A percentile compares a stretch with the other conserved stretches of the same genome.
Evolutionary conservation across 179 eudicot species (phyloP).

Genomic region (Drosera spatulata): DNA sequence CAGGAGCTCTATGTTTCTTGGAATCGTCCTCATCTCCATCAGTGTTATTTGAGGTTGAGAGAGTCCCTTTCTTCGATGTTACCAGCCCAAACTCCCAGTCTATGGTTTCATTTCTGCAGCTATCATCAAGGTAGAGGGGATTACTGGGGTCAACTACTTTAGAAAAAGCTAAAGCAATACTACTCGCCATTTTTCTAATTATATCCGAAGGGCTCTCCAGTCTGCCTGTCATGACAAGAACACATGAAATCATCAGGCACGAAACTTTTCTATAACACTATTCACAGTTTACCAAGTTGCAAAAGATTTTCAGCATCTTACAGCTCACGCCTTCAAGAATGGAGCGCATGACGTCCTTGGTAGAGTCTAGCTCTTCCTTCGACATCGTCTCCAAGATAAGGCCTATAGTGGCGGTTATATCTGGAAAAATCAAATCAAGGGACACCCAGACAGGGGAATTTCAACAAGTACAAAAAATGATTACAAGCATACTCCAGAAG

Average conservation of each 20-base stretch:
- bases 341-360: constrained; percentile 70
- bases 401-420: constrained; percentile 84
- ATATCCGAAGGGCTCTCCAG: constrained; percentile 69
- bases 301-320: constrained; percentile 20
- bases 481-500: too few species aligned
- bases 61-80: constrained; percentile 19
- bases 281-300: constrained; percentile 3
- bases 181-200: constrained; percentile 75
- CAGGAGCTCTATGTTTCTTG: constrained; percentile 10
- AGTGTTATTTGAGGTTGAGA: constrained; percentile 11
- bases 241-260: not conserved
- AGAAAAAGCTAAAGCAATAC: constrained; percentile 75
- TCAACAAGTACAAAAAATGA: too few species aligned
- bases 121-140: constrained; percentile 91
- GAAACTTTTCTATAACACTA: not conserved
- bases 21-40: constrained; percentile 13
- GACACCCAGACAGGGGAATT: constrained; percentile 2
- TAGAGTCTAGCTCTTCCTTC: constrained; percentile 75
- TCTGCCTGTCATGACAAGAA: constrained; percentile 53
- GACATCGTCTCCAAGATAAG: constrained; percentile 82
- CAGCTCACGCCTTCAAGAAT: constrained; percentile 95
- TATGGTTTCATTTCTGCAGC: constrained; percentile 40
- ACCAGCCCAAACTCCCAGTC: constrained; percentile 90
- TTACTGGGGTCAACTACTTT: constrained; percentile 80
- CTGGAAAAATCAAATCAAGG: constrained; percentile 34